phyloP scores from a whole-genome alignment of 257 asterid species.

The Capsicum rhomboideum region DNA sequence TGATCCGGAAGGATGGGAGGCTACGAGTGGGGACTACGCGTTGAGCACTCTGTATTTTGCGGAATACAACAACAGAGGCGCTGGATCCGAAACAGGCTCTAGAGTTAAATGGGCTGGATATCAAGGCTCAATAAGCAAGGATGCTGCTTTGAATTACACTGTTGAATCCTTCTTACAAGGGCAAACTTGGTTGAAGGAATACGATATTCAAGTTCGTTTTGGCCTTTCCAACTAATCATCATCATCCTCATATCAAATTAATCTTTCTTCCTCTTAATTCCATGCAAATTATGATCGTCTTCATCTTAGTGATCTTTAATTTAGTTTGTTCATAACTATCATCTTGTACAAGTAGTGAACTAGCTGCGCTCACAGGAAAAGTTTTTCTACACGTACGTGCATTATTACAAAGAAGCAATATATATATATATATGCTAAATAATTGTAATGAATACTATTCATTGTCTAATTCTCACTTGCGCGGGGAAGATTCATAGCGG shows the following conservation, averaged over 20 bases:
- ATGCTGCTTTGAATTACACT: slow-evolving; percentile 46
- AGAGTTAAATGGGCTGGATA: slow-evolving; percentile 70
- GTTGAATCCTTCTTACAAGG: slow-evolving; percentile 69
- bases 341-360: background rate
- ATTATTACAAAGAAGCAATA: background rate
- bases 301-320: background rate
- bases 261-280: background rate
- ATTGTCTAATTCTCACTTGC: background rate
- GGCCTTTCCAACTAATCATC: slow-evolving; percentile 39
- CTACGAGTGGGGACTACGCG: slow-evolving; percentile 51
- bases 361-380: background rate
- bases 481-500: background rate
- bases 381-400: background rate
- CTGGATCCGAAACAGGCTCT: slow-evolving; percentile 31
- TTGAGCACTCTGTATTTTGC: slow-evolving; percentile 47
- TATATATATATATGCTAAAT: background rate
- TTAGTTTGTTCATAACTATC: background rate
- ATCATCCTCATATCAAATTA: background rate
- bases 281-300: background rate
- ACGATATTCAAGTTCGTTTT: slow-evolving; percentile 40
- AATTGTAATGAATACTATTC: background rate
- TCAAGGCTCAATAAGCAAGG: slow-evolving; percentile 28
- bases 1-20: slow-evolving; percentile 59
- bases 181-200: slow-evolving; percentile 26
- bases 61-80: slow-evolving; percentile 59